Evolutionary conservation across 2,329 filamentous ascomycete genomes (phyloP).

Genomic region (Didymella exigua): DNA sequence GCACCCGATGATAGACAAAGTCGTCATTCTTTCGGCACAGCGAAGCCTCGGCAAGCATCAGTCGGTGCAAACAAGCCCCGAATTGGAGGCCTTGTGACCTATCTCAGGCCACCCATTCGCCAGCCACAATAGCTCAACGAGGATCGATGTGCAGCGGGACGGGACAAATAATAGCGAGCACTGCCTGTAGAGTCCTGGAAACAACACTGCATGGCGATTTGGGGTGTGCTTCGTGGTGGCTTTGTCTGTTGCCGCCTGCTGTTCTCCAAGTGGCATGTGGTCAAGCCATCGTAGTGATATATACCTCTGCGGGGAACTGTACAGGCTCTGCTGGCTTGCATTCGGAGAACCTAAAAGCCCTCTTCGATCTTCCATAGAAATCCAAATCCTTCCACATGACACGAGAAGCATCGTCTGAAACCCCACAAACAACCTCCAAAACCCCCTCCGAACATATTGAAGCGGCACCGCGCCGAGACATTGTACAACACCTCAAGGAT

Average conservation of each 20-base stretch:
- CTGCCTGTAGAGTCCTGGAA: neutral
- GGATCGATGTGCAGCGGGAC: neutral
- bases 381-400: neutral
- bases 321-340: no score
- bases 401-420: neutral
- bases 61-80: neutral
- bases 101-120: neutral
- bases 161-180: neutral
- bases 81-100: neutral
- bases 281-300: no score
- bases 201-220: no score
- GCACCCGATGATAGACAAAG: no score
- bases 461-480: neutral
- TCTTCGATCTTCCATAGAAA: no score
- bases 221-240: no score
- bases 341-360: no score
- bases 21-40: neutral
- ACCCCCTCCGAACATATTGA: neutral
- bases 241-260: no score
- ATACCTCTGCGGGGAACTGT: no score
- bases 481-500: neutral
- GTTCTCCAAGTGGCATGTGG: no score
- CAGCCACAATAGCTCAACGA: neutral
- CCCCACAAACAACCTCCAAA: neutral
- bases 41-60: slow-evolving; percentile 1